Conservation (phyloP, 2,329 filamentous ascomycete species). For the Fusarium mundagurra region DNA sequence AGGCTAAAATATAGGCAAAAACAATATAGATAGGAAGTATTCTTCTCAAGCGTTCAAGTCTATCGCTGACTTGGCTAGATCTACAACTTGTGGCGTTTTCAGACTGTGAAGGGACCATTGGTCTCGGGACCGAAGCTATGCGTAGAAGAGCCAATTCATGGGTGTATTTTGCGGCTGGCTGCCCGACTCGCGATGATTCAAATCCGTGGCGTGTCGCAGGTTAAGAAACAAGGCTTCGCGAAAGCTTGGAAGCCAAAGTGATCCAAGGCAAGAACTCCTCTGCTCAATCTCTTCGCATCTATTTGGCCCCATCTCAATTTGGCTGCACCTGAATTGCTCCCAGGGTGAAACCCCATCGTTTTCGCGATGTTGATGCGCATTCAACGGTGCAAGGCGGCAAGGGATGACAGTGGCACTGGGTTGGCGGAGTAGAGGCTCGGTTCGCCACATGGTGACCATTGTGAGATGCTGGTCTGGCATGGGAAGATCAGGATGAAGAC, state of each 20-base stretch:
- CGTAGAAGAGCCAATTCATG: neutral
- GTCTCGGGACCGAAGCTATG: too few relatives aligned
- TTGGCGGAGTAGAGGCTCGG: neutral
- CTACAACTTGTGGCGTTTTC: too few relatives aligned
- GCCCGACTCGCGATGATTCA: accelerated
- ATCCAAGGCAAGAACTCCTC: too few relatives aligned
- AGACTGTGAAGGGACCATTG: too few relatives aligned
- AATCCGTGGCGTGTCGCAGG: neutral
- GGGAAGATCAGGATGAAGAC: neutral
- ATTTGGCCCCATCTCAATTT: neutral
- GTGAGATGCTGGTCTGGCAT: neutral
- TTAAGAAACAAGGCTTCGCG: neutral
- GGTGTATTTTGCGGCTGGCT: accelerated
- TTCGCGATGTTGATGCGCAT: neutral
- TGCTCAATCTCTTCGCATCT: neutral
- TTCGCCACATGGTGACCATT: neutral
- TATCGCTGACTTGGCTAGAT: neutral
- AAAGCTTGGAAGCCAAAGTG: too few relatives aligned
- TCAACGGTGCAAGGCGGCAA: neutral
- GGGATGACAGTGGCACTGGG: neutral
- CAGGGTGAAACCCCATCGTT: neutral
- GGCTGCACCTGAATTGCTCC: too few relatives aligned
- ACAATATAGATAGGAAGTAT: accelerated
- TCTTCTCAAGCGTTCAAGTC: neutral
- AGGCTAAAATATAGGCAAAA: accelerated